Evolutionary conservation across 1,284 basidiomycete genomes (phyloP).

Genomic region (Kalmanozyma brasiliensis): DNA sequence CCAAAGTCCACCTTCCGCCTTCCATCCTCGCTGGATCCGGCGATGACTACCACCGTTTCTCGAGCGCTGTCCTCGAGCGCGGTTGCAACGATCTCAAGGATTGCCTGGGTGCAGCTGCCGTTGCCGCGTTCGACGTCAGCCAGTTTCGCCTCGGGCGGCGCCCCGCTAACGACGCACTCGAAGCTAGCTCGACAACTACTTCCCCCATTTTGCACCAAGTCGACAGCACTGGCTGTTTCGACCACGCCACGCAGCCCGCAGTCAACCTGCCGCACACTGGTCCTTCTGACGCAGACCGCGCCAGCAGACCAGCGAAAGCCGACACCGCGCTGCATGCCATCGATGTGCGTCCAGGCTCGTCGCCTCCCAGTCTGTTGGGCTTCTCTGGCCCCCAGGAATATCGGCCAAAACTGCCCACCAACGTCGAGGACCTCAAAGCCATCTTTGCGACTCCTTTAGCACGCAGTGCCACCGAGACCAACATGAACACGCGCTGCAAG

Average conservation of each 20-base stretch:
- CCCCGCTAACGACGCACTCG: slow-evolving; percentile 14
- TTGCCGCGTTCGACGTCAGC: slow-evolving; percentile 39
- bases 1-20: slow-evolving; percentile 12
- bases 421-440: slow-evolving; percentile 22
- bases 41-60: slow-evolving; percentile 25
- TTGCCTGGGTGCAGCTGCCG: slow-evolving; percentile 33
- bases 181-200: slow-evolving; percentile 23
- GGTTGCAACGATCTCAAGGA: slow-evolving; percentile 30
- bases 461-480: slow-evolving; percentile 23
- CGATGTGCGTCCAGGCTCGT: slow-evolving; percentile 33
- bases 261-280: too few species aligned
- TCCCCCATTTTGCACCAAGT: slow-evolving; percentile 31
- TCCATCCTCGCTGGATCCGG: slow-evolving; percentile 14
- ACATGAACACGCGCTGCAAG: slow-evolving; percentile 36
- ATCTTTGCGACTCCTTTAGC: slow-evolving; percentile 24
- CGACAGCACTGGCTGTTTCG: slow-evolving; percentile 21
- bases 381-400: slow-evolving; percentile 18
- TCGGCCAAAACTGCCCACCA: slow-evolving; percentile 27
- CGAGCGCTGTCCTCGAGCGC: slow-evolving; percentile 23
- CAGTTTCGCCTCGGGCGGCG: slow-evolving; percentile 26
- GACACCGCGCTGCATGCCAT: slow-evolving; percentile 10
- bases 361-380: slow-evolving; percentile 26
- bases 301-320: too few species aligned
- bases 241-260: too few species aligned
- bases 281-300: too few species aligned